Evolutionary conservation across 352 stramenopile species (phyloP).

Genomic region (Globisporangium iwayamae): DNA sequence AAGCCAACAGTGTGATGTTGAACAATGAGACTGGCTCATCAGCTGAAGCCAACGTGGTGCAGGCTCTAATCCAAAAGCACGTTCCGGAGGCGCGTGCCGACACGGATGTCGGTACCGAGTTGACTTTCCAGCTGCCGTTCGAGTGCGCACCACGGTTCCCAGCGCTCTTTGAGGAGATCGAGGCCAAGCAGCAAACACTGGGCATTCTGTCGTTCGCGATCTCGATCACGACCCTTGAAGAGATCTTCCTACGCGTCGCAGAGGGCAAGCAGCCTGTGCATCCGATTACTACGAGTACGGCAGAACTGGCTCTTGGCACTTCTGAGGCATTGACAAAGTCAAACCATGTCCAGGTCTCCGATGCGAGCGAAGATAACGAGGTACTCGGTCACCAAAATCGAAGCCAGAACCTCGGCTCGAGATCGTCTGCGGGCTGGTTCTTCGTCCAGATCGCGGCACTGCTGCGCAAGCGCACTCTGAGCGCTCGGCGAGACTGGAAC

Average conservation of each 20-base stretch:
- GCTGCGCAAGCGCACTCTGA: slow-evolving; percentile 50
- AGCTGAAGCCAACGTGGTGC: slow-evolving; percentile 1
- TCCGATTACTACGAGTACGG: background rate
- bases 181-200: slow-evolving; percentile 31
- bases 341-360: background rate
- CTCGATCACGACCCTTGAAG: slow-evolving; percentile 83
- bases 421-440: slow-evolving; percentile 20
- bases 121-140: slow-evolving; percentile 75
- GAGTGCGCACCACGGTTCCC: slow-evolving; percentile 54
- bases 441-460: slow-evolving; percentile 50
- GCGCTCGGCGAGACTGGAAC: slow-evolving; percentile 52
- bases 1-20: background rate
- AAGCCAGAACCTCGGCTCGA: background rate
- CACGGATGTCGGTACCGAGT: slow-evolving; percentile 70
- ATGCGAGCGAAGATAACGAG: background rate
- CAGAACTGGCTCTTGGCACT: background rate
- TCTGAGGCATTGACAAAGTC: background rate
- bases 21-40: background rate
- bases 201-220: slow-evolving; percentile 63
- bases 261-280: slow-evolving; percentile 16
- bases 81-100: slow-evolving; percentile 36
- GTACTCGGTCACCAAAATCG: background rate
- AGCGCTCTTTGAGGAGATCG: slow-evolving; percentile 69
- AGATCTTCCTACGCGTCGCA: slow-evolving; percentile 90
- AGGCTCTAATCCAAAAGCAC: slow-evolving; percentile 28